Evolutionary conservation across 257 asterid genomes (phyloP).

Genomic region (Gentiana dahurica): DNA sequence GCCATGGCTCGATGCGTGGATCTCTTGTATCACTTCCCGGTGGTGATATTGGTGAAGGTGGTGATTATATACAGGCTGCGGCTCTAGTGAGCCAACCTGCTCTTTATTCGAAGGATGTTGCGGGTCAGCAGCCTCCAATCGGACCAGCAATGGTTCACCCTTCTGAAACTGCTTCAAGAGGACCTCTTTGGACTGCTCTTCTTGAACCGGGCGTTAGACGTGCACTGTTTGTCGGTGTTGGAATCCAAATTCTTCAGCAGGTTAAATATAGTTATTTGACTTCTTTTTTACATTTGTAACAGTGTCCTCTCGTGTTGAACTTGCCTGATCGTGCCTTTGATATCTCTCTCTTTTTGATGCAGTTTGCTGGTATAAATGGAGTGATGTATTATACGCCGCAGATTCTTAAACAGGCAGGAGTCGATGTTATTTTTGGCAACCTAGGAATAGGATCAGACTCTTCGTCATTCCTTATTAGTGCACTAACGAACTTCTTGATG

Average conservation of each 20-base stretch:
- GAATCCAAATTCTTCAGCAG: constrained; percentile 16
- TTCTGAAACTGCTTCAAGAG: constrained; percentile 6
- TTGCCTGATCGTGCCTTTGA: neutral
- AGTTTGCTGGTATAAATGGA: constrained; percentile 94
- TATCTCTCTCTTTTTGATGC: constrained; percentile 12
- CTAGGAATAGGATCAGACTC: constrained; percentile 68
- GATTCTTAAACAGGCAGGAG: constrained; percentile 91
- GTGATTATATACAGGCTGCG: constrained; percentile 12
- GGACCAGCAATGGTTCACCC: constrained; percentile 19
- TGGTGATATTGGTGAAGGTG: constrained; percentile 9
- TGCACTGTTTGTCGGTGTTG: constrained; percentile 13
- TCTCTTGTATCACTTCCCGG: constrained; percentile 13
- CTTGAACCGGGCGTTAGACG: constrained; percentile 14
- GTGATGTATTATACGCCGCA: constrained; percentile 94
- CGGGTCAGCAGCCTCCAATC: constrained; percentile 13
- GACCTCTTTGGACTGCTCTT: constrained; percentile 9
- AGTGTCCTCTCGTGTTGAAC: neutral
- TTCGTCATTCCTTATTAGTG: constrained; percentile 74
- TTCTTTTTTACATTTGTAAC: neutral
- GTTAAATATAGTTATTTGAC: constrained; percentile 3
- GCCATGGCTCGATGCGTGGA: constrained; percentile 10
- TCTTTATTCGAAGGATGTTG: constrained; percentile 10
- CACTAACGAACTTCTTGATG: constrained; percentile 51
- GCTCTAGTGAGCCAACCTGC: constrained; percentile 19
- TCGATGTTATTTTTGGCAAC: constrained; percentile 62